Conservation (phyloP, 352 stramenopile species). For the Phytophthora sojae region DNA sequence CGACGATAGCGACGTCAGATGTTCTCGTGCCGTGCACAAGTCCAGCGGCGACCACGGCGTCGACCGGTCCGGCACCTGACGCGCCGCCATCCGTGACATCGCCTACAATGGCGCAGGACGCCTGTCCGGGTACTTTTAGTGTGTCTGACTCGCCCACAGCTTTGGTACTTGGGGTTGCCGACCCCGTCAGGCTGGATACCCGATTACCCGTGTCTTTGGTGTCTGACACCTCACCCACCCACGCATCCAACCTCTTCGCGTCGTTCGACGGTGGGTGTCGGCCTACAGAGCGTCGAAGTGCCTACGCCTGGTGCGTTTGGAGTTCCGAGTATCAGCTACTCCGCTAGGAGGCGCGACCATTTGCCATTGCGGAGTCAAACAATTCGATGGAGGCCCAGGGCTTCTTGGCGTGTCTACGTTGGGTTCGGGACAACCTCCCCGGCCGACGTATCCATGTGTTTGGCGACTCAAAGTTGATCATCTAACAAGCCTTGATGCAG, state of each 20-base stretch:
- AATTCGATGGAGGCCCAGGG: background rate
- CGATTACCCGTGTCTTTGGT: too few relatives aligned
- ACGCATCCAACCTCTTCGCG: background rate
- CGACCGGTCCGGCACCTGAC: too few relatives aligned
- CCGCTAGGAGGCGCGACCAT: background rate
- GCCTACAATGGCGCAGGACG: too few relatives aligned
- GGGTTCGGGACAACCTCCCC: background rate
- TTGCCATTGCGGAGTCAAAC: background rate
- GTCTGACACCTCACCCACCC: too few relatives aligned
- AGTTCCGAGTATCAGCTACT: background rate
- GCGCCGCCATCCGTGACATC: too few relatives aligned
- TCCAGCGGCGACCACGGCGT: too few relatives aligned
- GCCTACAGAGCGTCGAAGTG: background rate
- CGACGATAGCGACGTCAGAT: too few relatives aligned
- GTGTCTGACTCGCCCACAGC: too few relatives aligned
- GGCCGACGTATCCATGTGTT: background rate
- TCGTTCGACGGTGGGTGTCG: background rate
- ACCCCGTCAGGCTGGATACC: too few relatives aligned
- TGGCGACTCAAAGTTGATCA: background rate
- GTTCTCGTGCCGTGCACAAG: too few relatives aligned
- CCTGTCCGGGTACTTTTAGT: too few relatives aligned
- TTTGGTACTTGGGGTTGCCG: too few relatives aligned
- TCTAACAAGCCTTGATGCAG: background rate
- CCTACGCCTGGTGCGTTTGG: background rate
- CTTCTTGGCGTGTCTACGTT: background rate